Conservation (phyloP, 495 filamentous ascomycete species). For the Aspergillus ostianus region DNA sequence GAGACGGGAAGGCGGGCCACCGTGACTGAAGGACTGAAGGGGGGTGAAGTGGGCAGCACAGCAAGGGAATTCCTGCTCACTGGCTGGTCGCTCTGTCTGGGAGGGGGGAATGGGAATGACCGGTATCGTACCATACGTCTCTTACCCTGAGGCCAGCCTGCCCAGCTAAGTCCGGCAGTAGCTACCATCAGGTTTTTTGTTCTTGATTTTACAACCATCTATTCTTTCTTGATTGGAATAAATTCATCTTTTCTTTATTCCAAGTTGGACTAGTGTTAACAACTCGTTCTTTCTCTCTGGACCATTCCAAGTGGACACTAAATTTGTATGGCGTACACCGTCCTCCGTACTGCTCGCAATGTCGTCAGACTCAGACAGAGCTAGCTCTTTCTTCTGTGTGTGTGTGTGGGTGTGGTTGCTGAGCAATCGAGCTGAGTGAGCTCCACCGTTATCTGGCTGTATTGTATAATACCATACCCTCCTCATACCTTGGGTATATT, state of each 20-base stretch:
- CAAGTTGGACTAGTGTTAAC: too few relatives aligned
- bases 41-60: conserved; percentile 27
- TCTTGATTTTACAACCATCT: conserved; percentile 11
- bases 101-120: conserved; percentile 10
- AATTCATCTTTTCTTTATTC: not conserved
- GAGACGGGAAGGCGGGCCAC: conserved; percentile 31
- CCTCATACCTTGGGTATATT: not conserved
- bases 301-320: not conserved
- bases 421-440: not conserved
- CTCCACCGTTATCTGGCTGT: not conserved
- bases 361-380: not conserved
- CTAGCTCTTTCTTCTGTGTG: too few relatives aligned
- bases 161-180: conserved; percentile 15
- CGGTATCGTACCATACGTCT: conserved; percentile 23
- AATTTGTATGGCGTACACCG: too few relatives aligned
- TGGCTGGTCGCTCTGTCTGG: conserved; percentile 8
- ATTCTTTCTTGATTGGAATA: not conserved
- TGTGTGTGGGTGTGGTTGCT: not conserved
- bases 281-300: too few relatives aligned
- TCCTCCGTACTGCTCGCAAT: not conserved
- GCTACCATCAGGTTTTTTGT: too few relatives aligned
- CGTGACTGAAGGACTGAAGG: conserved; percentile 20
- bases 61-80: conserved; percentile 22
- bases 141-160: not conserved
- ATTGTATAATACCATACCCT: not conserved